These are phyloP conservation scores for Termitomyces sp. DNA, from an alignment of 768 basidiomycete species.

Conservation along the genomic window DNA sequence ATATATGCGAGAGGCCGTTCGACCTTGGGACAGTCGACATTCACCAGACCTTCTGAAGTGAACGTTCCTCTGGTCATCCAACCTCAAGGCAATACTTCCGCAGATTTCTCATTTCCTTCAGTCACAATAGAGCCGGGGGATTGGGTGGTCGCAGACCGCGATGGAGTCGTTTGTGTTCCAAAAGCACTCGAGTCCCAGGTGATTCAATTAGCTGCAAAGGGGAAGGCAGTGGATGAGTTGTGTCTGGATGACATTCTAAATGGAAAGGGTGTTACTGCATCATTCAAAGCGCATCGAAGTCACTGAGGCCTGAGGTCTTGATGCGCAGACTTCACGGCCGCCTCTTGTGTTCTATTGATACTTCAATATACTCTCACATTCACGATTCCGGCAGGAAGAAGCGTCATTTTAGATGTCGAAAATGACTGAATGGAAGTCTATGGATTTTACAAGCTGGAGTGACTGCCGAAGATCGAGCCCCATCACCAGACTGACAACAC, in stretches of 20 bases:
- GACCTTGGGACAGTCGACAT: slow-evolving; percentile 81
- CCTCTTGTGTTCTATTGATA: not conserved
- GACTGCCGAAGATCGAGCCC: not conserved
- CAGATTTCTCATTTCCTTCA: slow-evolving; percentile 39
- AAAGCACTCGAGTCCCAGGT: slow-evolving; percentile 46
- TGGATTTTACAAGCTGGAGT: not conserved
- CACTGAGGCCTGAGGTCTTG: not conserved
- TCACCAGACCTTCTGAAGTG: slow-evolving; percentile 73
- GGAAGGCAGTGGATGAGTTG: slow-evolving; percentile 57
- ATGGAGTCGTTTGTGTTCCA: slow-evolving; percentile 86
- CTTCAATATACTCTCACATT: not conserved
- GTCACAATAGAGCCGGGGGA: slow-evolving; percentile 68
- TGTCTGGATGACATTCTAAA: slow-evolving; percentile 72
- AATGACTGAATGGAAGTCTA: not conserved
- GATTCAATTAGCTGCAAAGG: slow-evolving; percentile 48
- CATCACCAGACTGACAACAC: not conserved
- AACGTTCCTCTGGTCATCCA: slow-evolving; percentile 56
- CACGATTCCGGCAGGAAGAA: not conserved
- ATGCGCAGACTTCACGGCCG: not conserved
- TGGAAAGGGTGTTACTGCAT: slow-evolving; percentile 68
- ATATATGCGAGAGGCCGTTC: slow-evolving; percentile 81
- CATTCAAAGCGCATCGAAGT: slow-evolving; percentile 72
- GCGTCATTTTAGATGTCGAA: not conserved
- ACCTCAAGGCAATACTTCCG: slow-evolving; percentile 28
- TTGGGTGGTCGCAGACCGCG: slow-evolving; percentile 79